phyloP scores from a whole-genome alignment of 2,329 filamentous ascomycete species.

The Xylaria polymorpha region DNA sequence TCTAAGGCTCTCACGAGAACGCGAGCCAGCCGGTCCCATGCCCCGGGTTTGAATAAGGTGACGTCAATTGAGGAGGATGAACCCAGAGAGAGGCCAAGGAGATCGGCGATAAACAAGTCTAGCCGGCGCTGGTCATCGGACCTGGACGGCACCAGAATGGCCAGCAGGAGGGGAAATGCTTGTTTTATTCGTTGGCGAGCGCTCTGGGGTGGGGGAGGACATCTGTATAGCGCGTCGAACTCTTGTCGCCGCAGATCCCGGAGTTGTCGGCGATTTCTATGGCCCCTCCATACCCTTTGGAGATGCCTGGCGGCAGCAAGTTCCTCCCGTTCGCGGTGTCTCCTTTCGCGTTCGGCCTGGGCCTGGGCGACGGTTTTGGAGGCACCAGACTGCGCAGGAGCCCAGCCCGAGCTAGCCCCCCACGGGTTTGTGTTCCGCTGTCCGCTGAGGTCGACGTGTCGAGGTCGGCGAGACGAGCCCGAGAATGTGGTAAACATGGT shows the following conservation, averaged over 20 bases:
- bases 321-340: conserved; percentile 83
- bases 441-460: conserved; percentile 94
- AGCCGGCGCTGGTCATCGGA: conserved; percentile 63
- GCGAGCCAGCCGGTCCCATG: conserved; percentile 45
- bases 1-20: conserved; percentile 48
- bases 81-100: conserved; percentile 41
- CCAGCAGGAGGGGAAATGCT: conserved; percentile 61
- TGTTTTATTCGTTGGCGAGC: conserved; percentile 44
- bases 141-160: conserved; percentile 59
- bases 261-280: conserved; percentile 70
- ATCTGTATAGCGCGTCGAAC: conserved; percentile 33
- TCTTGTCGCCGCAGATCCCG: conserved; percentile 62
- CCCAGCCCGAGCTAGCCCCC: conserved; percentile 73
- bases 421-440: conserved; percentile 81
- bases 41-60: conserved; percentile 35
- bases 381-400: conserved; percentile 69
- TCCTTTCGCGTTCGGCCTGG: conserved; percentile 83
- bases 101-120: conserved; percentile 58
- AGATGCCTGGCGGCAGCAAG: conserved; percentile 78
- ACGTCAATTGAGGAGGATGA: conserved; percentile 26
- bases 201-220: conserved; percentile 49
- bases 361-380: conserved; percentile 85
- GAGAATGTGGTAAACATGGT: conserved; percentile 93
- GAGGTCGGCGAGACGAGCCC: conserved; percentile 83
- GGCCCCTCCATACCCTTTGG: conserved; percentile 85